phyloP scores from a whole-genome alignment of 1,139 yeast genomes.

The Kazachstania sp. region DNA sequence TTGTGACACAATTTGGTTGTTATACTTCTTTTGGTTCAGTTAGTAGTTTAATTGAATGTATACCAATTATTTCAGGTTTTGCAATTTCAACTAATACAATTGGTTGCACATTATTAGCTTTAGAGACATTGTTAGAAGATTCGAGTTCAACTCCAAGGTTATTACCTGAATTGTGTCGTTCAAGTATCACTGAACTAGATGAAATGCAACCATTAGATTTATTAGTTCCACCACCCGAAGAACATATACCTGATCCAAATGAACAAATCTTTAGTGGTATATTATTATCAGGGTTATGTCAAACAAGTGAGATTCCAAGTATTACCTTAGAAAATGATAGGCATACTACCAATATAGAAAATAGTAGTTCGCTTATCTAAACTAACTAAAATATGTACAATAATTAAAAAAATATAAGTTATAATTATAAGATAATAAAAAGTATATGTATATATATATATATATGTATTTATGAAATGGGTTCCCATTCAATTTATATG shows the following conservation, averaged over 20 bases:
- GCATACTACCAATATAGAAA: neutral
- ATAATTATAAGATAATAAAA: too few species aligned
- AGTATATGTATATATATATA: too few species aligned
- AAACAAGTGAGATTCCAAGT: neutral
- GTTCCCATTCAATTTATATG: neutral
- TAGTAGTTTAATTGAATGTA: constrained; percentile 23
- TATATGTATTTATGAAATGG: neutral
- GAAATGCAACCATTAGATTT: neutral
- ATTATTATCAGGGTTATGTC: neutral
- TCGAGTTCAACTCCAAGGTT: neutral
- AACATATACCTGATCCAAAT: neutral
- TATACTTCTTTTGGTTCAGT: constrained; percentile 26
- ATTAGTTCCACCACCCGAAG: too few species aligned
- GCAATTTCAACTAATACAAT: constrained; percentile 23
- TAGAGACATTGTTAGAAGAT: constrained; percentile 5
- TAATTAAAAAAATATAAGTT: too few species aligned
- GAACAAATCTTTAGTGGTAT: neutral
- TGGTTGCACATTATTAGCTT: constrained; percentile 25
- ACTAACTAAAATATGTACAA: too few species aligned
- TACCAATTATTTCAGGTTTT: constrained; percentile 28
- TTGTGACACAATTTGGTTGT: constrained; percentile 22
- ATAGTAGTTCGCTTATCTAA: neutral
- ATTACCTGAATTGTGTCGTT: neutral
- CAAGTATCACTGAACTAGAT: neutral
- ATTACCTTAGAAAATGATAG: neutral